Base-by-base conservation (phyloP, 257 asterid genomes). In the Solanum rostratum region DNA sequence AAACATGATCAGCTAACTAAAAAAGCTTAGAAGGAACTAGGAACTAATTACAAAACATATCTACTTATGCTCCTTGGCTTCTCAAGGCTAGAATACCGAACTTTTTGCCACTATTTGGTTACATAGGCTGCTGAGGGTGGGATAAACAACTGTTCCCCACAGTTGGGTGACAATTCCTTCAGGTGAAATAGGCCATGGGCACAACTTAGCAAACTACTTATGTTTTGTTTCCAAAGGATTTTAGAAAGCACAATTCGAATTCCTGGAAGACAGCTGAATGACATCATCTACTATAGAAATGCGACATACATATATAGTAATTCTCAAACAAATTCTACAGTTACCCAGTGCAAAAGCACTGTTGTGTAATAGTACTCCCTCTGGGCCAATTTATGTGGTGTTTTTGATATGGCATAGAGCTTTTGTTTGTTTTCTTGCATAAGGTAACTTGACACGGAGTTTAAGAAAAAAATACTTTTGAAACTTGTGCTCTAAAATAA, bases 121-220 rank as follows among this genome's bases (percentile, higher is more conserved):
- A 46, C 59, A 46, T 46, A 74, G 59, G 43, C 81, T 46, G 41
- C 59, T 46, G 41, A 45, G 81, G 60, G 20, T 22, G 81, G 13
- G 60, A 46, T 46, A 46, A 74, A 50, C 81, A 46, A 74, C 81
- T 46, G 24, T 45, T 27, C 24, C 30, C 13, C 15, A 19, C 62
- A 76, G 82, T 49, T 76, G 81, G 41, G 81, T 49, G 27, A 15
- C 81, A 24, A 76, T 76, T 43, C 12, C 7, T 27, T 15, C 41
- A 13, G 81, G 18, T 73, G 81, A 46, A 74, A 74, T 24, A 74
- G 59, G 22, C 18, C 57, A 45, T n/a, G 55, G 79, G 80, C 55
- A 22, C 59, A 81, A 22, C 9, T 43, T 52, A 29, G 59, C 81
- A 53, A 49, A 89, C 88, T 87, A 87, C 39, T 33, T 85, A 81